Percentiles rank a stretch among this genome's conserved stretches.
phyloP scores from a whole-genome alignment of 2,329 filamentous ascomycete genomes.

The Aspergillus ochraceus region DNA sequence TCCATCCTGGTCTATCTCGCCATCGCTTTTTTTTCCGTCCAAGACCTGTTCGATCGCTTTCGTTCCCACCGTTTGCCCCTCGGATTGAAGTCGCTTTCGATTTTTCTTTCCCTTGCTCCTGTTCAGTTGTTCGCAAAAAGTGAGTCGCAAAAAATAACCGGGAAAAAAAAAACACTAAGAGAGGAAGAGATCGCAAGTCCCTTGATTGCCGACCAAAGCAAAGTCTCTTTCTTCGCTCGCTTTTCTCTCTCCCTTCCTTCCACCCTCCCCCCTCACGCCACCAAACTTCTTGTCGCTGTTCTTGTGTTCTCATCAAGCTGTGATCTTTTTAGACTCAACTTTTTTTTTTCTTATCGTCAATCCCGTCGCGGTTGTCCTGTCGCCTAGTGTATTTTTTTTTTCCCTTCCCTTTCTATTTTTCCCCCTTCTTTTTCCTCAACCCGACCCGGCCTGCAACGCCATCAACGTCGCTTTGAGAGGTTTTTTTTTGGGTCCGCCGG shows the following conservation, averaged over 20 bases:
- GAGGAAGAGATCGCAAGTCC: slow-evolving; percentile 5
- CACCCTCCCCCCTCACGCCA: slow-evolving; percentile 11
- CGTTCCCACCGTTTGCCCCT: too few species aligned
- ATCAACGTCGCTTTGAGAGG: not conserved
- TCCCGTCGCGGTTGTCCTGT: not conserved
- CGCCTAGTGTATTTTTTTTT: not conserved
- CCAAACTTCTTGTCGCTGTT: not conserved
- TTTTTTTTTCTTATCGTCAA: not conserved
- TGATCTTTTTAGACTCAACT: not conserved
- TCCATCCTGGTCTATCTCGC: not conserved
- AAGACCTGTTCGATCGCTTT: not conserved
- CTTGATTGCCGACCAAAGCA: slow-evolving; percentile 22
- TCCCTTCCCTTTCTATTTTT: not conserved
- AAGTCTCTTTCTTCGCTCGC: slow-evolving; percentile 4
- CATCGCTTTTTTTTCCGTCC: not conserved
- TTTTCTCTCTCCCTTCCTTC: slow-evolving; percentile 7
- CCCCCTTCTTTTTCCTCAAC: not conserved
- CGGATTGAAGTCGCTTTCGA: not conserved
- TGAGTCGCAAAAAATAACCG: not conserved
- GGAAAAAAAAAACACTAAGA: slow-evolving; percentile 1
- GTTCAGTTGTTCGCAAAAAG: not conserved
- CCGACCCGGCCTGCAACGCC: not conserved
- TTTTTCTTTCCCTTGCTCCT: not conserved
- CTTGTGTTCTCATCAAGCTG: not conserved
- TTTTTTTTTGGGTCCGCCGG: not conserved